Base-by-base conservation (phyloP, 2,329 filamentous ascomycete genomes). In the Ophiostoma himal-ulmi region DNA sequence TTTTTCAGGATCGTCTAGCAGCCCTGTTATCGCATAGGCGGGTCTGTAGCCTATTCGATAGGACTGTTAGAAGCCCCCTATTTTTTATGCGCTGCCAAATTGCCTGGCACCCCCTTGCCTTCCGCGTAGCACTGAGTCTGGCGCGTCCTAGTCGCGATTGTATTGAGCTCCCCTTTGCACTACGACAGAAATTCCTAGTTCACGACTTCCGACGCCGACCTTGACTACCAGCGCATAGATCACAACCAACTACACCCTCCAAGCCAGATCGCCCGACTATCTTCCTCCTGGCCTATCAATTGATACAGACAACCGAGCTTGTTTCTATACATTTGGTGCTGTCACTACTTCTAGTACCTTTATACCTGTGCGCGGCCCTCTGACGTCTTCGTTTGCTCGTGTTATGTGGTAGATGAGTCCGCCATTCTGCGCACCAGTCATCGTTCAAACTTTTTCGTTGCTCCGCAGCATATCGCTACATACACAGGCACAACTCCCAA, bases 81-180 rank as follows among this genome's bases (percentile, higher is more conserved):
- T 57, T 37, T 64, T 37, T 20, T 13, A 37, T 37, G 20, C 60
- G 60, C 60, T 34, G 20, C 34, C 36, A 65, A 39, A 65, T 37
- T 65, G 36, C 11, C 30, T 34, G 17, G 30, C 5, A 7, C 44
- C 52, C 34, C 30, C 26, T 64, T 64, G 52, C 52, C 57, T 62
- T 26, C n/a, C 62, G 62, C 62, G 62, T 65, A 65, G 20, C 17
- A 39, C 57, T 20, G 62, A 26, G 39, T 41, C 26, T 39, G 22
- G 68, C 68, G 68, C 68, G 68, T 69, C 68, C 17, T 39, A 52
- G 68, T 69, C 68, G 68, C 57, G 62, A 64, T 57, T 54, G 48
- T 44, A 39, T 36, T 44, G 41, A n/a, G 54, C n/a, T 44, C 41
- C 30, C 62, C 17, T 65, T 65, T 65, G 62, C 62, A 65, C 62